Evolutionary conservation across 1,139 yeast genomes (phyloP), one percentile per base, ranked within the genome.

Genomic region (Taphrina confusa): DNA sequence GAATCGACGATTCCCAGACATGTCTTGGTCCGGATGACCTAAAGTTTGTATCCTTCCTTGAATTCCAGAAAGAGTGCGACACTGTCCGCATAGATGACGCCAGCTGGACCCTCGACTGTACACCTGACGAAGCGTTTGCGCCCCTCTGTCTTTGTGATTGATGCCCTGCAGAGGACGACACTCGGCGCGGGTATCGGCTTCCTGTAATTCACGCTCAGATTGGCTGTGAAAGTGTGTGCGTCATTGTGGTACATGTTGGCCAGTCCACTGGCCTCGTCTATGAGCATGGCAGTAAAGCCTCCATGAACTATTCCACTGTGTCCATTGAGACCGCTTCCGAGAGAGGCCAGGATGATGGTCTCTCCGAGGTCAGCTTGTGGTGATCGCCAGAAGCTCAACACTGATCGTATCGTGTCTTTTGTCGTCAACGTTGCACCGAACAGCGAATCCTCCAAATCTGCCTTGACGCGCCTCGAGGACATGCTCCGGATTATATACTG

Each of bases 261-360:
- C 4, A 28, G 28, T 11, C 58, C 51, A 23, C 49, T 22, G 12
- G 51, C 34, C 20, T 54, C 58, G 31, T 54, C 58, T 3, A 46
- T 47, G 16, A 54, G 39, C 42, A 54, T 46, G 44, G 58, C 58
- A 1, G 51, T 44, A 28, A 54, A 22, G 6, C 58, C 58, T 4
- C 58, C 58, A 25, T 54, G 58, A 14, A 54, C 31, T 8, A 54
- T 44, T 8, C 34, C 16, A 11, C 49, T 22, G 36, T 54, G 51
- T n/a, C 58, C 58, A 28, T 44, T 44, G 51, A 54, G 44, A 4
- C 58, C 58, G 14, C 16, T 18, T 28, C 58, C 58, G 2, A 54
- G 44, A n/a, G 58, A 54, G 12, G 45, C 34, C 30, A 54, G 18
- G n/a, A 54, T 20, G 34, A 54, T 34, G 28, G 51, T 54, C 25